These are phyloP conservation scores for Escallonia herrerae DNA, from an alignment of 129 eudicot species.

Conservation along the genomic window DNA sequence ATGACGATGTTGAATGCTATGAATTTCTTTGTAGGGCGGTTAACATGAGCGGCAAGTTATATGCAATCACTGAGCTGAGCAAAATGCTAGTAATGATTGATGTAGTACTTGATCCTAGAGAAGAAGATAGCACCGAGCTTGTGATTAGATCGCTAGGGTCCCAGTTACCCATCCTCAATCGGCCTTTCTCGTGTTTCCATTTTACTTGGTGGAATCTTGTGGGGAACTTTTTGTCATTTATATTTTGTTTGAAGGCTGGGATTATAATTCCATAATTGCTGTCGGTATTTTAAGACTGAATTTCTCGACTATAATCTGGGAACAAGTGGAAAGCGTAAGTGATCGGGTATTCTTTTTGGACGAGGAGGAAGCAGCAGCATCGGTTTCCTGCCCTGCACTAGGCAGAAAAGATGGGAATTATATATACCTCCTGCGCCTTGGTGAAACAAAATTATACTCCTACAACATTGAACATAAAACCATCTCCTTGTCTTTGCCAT, in stretches of 20 bases:
- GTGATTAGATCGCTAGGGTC: not conserved
- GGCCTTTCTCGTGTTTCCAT: not conserved
- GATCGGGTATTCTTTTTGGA: conserved; percentile 13
- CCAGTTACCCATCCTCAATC: not conserved
- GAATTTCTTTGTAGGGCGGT: not conserved
- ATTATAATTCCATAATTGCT: too few relatives aligned
- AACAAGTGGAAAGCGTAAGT: conserved; percentile 1
- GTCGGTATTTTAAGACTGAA: conserved; percentile 7
- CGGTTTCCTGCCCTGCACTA: conserved; percentile 1
- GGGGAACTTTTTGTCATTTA: not conserved
- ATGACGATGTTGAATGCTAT: not conserved
- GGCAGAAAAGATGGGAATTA: conserved; percentile 10
- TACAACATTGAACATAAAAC: conserved; percentile 12
- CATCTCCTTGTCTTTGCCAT: conserved; percentile 4
- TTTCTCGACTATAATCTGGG: conserved; percentile 9
- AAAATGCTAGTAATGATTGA: conserved; percentile 3
- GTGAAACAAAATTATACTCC: not conserved
- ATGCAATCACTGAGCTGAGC: not conserved
- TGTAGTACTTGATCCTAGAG: not conserved
- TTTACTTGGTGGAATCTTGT: not conserved
- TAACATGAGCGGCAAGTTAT: conserved; percentile 15
- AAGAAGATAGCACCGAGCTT: not conserved
- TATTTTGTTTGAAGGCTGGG: not conserved
- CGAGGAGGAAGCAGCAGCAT: not conserved
- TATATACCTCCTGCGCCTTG: not conserved